Conservation (phyloP, 2,329 filamentous ascomycete species). For the Hypoxylon sp. region DNA sequence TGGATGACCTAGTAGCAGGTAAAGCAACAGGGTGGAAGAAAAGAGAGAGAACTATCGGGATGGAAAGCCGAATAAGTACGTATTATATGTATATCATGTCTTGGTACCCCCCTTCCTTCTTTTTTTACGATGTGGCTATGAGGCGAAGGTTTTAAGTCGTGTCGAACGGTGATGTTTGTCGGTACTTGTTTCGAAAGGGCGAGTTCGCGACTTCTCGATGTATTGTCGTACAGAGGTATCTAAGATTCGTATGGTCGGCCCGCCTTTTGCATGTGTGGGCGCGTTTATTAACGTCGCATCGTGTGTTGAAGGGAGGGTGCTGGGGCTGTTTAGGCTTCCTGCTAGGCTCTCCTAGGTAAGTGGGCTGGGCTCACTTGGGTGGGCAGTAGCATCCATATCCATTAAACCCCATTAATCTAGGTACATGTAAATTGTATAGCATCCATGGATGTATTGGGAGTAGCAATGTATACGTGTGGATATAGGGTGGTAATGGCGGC, state of each 20-base stretch:
- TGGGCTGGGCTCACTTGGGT: conserved; percentile 12
- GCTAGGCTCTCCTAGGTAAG: conserved; percentile 39
- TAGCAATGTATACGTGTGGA: conserved; percentile 1
- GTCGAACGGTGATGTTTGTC: conserved; percentile 20
- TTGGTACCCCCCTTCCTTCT: conserved; percentile 20
- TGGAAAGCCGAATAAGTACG: conserved; percentile 22
- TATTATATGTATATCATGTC: conserved; percentile 24
- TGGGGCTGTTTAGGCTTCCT: conserved; percentile 33
- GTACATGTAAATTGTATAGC: not conserved
- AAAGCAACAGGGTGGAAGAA: conserved; percentile 3
- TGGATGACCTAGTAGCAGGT: not conserved
- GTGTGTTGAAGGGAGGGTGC: conserved; percentile 21
- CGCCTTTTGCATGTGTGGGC: conserved; percentile 37
- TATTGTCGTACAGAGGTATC: conserved; percentile 27
- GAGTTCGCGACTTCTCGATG: conserved; percentile 13
- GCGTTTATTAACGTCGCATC: conserved; percentile 44
- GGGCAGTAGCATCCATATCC: conserved; percentile 1
- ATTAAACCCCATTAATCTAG: not conserved
- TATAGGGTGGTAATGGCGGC: conserved; percentile 28
- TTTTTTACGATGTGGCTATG: conserved; percentile 27
- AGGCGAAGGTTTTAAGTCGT: conserved; percentile 31
- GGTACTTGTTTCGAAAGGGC: conserved; percentile 20
- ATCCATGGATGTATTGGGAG: not conserved
- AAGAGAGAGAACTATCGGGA: conserved; percentile 9
- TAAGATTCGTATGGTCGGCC: conserved; percentile 26